A percentile compares a stretch with the other conserved stretches of the same genome.
Conservation (phyloP, 2,329 filamentous ascomycete genomes). For the Diaporthe batatas region DNA sequence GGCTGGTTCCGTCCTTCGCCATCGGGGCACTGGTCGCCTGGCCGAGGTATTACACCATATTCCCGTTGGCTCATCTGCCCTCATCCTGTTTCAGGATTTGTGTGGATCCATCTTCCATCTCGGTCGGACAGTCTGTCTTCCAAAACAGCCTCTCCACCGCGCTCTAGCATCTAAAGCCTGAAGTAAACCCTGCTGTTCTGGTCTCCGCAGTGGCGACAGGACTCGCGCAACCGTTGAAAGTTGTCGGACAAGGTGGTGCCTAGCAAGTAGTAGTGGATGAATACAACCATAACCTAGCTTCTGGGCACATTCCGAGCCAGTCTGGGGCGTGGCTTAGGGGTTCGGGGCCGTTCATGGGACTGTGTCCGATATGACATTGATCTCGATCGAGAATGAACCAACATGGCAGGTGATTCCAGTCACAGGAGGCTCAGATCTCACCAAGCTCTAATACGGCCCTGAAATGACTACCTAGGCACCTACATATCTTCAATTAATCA, state of each 20-base stretch:
- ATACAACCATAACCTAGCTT: not conserved
- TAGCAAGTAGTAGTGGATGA: not conserved
- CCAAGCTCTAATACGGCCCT: too few species aligned
- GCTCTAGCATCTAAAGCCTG: not conserved
- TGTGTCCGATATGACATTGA: too few species aligned
- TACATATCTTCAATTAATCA: too few species aligned
- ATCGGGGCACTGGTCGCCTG: not conserved
- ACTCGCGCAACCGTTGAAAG: not conserved
- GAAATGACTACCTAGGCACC: too few species aligned
- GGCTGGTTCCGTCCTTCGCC: not conserved
- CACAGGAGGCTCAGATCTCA: fast-evolving
- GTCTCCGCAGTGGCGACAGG: not conserved
- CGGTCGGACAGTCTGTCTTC: constrained; percentile 54
- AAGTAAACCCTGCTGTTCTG: not conserved
- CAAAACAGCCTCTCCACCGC: not conserved
- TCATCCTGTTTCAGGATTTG: constrained; percentile 72
- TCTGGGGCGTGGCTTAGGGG: not conserved
- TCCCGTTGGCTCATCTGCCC: constrained; percentile 61
- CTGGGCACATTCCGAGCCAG: constrained; percentile 1
- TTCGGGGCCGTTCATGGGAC: too few species aligned
- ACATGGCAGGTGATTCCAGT: fast-evolving
- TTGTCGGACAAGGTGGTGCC: not conserved
- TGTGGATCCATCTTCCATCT: constrained; percentile 72
- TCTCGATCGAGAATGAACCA: not conserved
- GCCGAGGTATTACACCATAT: constrained; percentile 61